Percentiles rank a stretch among this genome's conserved stretches.
phyloP scores from a whole-genome alignment of 2,329 filamentous ascomycete genomes.

The Aplosporella prunicola region DNA sequence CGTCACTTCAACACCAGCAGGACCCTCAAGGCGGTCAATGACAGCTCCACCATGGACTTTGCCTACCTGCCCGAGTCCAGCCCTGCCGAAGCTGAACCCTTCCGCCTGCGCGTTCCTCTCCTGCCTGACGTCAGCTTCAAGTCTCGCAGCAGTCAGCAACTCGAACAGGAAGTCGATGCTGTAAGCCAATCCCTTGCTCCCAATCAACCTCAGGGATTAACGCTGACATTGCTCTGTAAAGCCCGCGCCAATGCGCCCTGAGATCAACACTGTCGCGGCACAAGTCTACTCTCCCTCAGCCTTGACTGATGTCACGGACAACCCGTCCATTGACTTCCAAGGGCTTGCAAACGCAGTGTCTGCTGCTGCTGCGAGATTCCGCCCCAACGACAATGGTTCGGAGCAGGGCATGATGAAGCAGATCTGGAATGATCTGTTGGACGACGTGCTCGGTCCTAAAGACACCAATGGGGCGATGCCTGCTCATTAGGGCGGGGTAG shows the following conservation, averaged over 20 bases:
- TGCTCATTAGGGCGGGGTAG: too few species aligned
- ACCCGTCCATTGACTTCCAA: constrained; percentile 36
- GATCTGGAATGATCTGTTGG: constrained; percentile 40
- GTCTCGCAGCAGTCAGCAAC: constrained; percentile 1
- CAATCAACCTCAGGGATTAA: too few species aligned
- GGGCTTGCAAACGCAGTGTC: constrained; percentile 43
- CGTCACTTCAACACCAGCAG: constrained; percentile 56
- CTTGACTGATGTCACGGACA: constrained; percentile 44
- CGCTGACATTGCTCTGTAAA: too few species aligned
- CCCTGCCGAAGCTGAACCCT: constrained; percentile 44
- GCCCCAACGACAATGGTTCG: constrained; percentile 23
- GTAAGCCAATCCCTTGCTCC: neutral
- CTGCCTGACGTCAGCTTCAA: constrained; percentile 22
- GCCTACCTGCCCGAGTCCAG: constrained; percentile 47
- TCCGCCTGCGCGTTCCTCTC: constrained; percentile 41
- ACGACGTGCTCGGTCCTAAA: constrained; percentile 39
- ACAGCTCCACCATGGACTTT: constrained; percentile 55
- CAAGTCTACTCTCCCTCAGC: constrained; percentile 41
- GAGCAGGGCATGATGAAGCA: constrained; percentile 35
- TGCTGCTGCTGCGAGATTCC: constrained; percentile 23
- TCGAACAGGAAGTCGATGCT: constrained; percentile 1
- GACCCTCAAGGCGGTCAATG: constrained; percentile 45
- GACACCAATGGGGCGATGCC: too few species aligned
- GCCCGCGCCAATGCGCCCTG: constrained; percentile 42
- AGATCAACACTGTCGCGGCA: constrained; percentile 46